Conservation (phyloP, 2,329 filamentous ascomycete species). For the Rutstroemia sydowiana region DNA sequence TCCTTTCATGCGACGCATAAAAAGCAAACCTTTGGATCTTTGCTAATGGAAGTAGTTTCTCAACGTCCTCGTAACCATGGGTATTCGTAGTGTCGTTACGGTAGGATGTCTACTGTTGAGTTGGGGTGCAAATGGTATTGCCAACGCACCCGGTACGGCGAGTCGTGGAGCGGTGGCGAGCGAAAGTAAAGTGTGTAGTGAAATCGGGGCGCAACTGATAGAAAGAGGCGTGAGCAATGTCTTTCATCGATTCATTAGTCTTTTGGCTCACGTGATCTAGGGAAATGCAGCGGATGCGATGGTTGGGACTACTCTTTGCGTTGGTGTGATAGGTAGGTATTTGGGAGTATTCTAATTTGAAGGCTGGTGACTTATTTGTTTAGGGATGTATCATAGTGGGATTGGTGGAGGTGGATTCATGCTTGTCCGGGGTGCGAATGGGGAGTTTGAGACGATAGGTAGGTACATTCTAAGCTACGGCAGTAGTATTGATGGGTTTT, state of each 20-base stretch:
- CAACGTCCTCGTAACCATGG: no score
- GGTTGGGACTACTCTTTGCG: conserved; percentile 66
- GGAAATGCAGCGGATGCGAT: conserved; percentile 73
- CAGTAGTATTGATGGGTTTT: no score
- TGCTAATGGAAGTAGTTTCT: neutral
- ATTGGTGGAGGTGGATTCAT: conserved; percentile 90
- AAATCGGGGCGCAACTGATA: conserved; percentile 43
- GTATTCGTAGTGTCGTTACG: no score
- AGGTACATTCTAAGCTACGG: neutral
- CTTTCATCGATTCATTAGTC: neutral
- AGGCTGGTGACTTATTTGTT: neutral
- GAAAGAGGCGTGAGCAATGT: conserved; percentile 35
- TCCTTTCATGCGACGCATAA: no score
- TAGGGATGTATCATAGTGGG: conserved; percentile 69
- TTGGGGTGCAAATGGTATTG: neutral
- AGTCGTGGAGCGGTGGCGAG: conserved; percentile 42
- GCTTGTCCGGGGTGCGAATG: conserved; percentile 64
- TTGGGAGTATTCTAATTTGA: neutral
- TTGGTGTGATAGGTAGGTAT: conserved; percentile 57
- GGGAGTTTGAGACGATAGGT: conserved; percentile 69
- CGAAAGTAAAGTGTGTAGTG: conserved; percentile 45
- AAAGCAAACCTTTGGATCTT: no score
- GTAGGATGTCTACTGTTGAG: neutral
- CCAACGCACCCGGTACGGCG: neutral
- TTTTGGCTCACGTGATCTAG: conserved; percentile 23